A percentile compares a stretch with the other conserved stretches of the same genome.
Evolutionary conservation across 176 grass and related monocot species (phyloP).

Genomic region (Oryza australiensis): DNA sequence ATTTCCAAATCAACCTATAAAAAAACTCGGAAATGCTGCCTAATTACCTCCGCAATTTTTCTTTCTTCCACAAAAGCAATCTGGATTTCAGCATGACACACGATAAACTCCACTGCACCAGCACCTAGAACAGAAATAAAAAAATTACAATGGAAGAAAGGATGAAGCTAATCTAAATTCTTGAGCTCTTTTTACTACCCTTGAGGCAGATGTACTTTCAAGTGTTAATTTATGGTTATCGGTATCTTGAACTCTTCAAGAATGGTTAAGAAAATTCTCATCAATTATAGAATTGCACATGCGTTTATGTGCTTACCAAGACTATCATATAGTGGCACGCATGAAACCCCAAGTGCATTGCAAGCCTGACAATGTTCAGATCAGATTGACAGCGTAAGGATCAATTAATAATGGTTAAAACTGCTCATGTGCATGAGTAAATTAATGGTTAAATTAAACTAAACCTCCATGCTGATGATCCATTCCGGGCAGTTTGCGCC

Average conservation of each 20-base stretch:
- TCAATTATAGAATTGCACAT: background rate
- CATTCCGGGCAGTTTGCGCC: constrained; percentile 86
- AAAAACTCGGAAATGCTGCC: background rate
- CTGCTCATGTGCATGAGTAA: background rate
- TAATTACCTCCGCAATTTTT: constrained; percentile 76
- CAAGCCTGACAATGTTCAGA: constrained; percentile 54
- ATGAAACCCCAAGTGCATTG: constrained; percentile 83
- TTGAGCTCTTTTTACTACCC: background rate
- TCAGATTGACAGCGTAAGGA: background rate
- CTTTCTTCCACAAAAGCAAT: constrained; percentile 80
- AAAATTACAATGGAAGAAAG: background rate
- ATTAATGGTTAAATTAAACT: background rate
- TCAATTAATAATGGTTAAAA: background rate
- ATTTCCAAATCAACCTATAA: background rate
- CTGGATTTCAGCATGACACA: constrained; percentile 82
- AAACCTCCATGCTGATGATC: constrained; percentile 91
- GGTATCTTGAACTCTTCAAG: too few species aligned
- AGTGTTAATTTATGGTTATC: too few species aligned
- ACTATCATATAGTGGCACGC: constrained; percentile 83
- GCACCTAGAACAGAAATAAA: constrained; percentile 38
- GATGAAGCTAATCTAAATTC: background rate
- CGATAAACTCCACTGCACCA: constrained; percentile 81
- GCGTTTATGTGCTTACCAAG: constrained; percentile 54
- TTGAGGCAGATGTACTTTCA: too few species aligned
- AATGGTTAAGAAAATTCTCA: too few species aligned